Percentiles rank a stretch among this genome's conserved stretches.
These are phyloP conservation scores for Fusarium tanahbumbuense DNA, from an alignment of 2,329 filamentous ascomycete species.

Conservation along the genomic window DNA sequence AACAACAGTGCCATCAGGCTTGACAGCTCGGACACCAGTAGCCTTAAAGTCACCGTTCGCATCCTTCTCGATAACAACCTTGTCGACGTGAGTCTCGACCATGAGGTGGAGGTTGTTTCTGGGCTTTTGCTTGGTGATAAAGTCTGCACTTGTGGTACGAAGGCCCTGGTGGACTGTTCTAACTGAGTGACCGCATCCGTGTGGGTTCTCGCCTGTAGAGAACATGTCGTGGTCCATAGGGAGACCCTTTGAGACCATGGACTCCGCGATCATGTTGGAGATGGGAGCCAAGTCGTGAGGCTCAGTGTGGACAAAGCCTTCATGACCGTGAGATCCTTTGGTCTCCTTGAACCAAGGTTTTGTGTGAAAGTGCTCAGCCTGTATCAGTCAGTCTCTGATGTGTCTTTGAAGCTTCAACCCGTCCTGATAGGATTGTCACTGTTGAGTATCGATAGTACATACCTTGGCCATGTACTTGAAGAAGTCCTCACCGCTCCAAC, in stretches of 20 bases:
- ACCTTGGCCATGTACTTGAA: slow-evolving; percentile 68
- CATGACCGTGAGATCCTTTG: slow-evolving; percentile 60
- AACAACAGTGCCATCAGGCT: slow-evolving; percentile 56
- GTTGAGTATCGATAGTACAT: neutral
- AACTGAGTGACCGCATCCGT: slow-evolving; percentile 67
- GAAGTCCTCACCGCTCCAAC: slow-evolving; percentile 68
- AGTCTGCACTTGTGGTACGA: slow-evolving; percentile 66
- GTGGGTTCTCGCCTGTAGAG: slow-evolving; percentile 59
- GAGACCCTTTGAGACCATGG: slow-evolving; percentile 65
- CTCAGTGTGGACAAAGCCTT: slow-evolving; percentile 65
- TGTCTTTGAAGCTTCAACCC: neutral
- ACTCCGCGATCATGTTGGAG: slow-evolving; percentile 65
- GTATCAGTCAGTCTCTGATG: neutral
- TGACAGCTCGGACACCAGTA: slow-evolving; percentile 56
- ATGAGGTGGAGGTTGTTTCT: slow-evolving; percentile 60
- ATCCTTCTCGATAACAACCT: slow-evolving; percentile 58
- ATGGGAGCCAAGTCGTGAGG: slow-evolving; percentile 70
- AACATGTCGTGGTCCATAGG: slow-evolving; percentile 71
- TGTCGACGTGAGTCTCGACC: slow-evolving; percentile 63
- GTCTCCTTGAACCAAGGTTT: slow-evolving; percentile 68
- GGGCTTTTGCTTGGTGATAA: slow-evolving; percentile 55
- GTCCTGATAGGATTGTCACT: neutral
- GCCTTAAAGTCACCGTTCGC: slow-evolving; percentile 54
- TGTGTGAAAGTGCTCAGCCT: slow-evolving; percentile 67
- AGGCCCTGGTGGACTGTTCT: slow-evolving; percentile 64